These are phyloP conservation scores for Nadsonia fulvescens DNA, from an alignment of 805 yeast genomes.

Conservation along the genomic window DNA sequence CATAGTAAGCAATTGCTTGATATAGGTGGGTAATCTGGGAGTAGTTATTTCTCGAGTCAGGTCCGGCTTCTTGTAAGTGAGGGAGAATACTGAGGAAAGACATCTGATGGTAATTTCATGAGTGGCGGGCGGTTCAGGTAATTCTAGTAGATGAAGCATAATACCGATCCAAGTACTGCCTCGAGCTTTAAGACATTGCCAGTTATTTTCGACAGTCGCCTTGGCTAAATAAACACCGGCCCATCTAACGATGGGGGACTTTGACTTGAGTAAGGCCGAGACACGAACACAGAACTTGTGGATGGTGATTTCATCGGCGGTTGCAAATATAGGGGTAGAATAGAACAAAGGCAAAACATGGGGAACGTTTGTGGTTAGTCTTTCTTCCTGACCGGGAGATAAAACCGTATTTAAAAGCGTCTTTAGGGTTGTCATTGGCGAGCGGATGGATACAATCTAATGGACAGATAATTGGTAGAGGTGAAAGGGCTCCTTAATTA, in stretches of 20 bases:
- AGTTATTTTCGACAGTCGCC: constrained; percentile 11
- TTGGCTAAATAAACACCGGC: constrained; percentile 20
- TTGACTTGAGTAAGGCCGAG: constrained; percentile 20
- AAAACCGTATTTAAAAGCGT: constrained; percentile 7
- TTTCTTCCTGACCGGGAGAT: constrained; percentile 7
- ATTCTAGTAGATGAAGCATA: constrained; percentile 21
- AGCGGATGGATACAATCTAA: too few relatives aligned
- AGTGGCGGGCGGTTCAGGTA: constrained; percentile 18
- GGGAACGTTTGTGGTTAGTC: constrained; percentile 5
- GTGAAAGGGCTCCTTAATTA: too few relatives aligned
- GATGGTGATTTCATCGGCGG: constrained; percentile 7
- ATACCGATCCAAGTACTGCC: constrained; percentile 22
- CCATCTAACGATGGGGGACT: constrained; percentile 20
- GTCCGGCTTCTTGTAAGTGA: constrained; percentile 55
- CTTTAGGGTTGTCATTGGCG: constrained; percentile 6
- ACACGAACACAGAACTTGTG: constrained; percentile 17
- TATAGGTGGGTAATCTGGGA: constrained; percentile 52
- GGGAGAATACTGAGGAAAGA: constrained; percentile 11
- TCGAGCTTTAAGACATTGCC: constrained; percentile 19
- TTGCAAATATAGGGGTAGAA: constrained; percentile 7
- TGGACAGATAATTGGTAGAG: too few relatives aligned
- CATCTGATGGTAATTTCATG: constrained; percentile 16
- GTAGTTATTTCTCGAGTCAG: constrained; percentile 70
- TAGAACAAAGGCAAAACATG: constrained; percentile 6
- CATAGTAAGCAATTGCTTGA: constrained; percentile 31